Base-by-base conservation (phyloP, 306 rosid genomes). In the Dryas octopetala region DNA sequence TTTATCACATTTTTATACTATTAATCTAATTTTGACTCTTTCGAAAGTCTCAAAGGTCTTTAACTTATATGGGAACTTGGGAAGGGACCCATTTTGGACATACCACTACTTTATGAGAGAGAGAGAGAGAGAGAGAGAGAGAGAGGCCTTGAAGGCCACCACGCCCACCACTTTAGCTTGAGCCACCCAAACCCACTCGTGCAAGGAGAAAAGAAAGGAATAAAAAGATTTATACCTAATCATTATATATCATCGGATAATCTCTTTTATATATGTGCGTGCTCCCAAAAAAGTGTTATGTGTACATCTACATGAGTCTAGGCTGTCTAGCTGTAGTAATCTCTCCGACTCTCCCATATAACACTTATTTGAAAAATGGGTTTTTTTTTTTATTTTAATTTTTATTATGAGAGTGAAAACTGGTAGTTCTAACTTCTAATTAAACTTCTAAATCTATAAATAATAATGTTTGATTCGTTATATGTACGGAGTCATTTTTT, bases 141-240 rank as follows among this genome's bases (percentile, higher is more conserved):
- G 75, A 5, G 15, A 48, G 38, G 14, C 49, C 68, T 61, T 43
- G 51, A 14, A 57, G 45, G 0, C 38, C 48, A n/a, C 76, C 58
- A 62, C 76, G 23, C 23, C 23, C 23, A 23, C 23, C 23, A 23
- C 69, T 76, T 32, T 32, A 32, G 3, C 3, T 76, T 55, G 40
- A 58, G 76, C 78, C 77, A 80, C 82, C 50, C n/a, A 60, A 74
- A 79, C 67, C 80, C 85, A 80, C 76, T 61, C 73, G 60, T 70
- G 85, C 78, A 45, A 62, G 75, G 26, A 46, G 19, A 78, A 71
- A 8, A 66, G 15, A 58, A 76, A 50, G 38, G 68, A 58, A 77
- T 71, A 54, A 62, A 74, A 79, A 48, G 74, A 76, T 52, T 61
- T 62, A 45, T 44, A 82, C 70, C 86, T 78, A 71, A 57, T 71